phyloP scores from a whole-genome alignment of 1,284 basidiomycete genomes.

The Fomitopsis betulina region DNA sequence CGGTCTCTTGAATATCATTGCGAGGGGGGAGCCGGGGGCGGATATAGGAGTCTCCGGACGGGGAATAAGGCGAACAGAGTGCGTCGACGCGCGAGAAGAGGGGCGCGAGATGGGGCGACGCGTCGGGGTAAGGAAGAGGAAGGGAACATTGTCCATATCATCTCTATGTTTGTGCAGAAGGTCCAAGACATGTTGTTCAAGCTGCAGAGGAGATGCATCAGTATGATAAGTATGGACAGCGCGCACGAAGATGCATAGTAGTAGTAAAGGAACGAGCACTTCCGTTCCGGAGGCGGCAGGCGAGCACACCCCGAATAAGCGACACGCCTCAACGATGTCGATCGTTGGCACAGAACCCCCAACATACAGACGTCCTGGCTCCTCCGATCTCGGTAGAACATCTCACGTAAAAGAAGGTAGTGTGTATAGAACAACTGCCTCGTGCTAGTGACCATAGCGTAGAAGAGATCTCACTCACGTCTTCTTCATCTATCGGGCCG shows the following conservation, averaged over 20 bases:
- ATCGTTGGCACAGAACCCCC: neutral
- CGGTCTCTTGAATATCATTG: conserved; percentile 66
- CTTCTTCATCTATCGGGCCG: conserved; percentile 66
- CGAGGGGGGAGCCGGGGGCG: conserved; percentile 64
- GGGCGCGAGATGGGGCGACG: conserved; percentile 76
- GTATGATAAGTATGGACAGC: neutral
- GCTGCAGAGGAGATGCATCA: conserved; percentile 31
- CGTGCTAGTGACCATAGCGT: neutral
- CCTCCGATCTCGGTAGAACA: neutral
- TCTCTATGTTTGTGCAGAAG: conserved; percentile 85
- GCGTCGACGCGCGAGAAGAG: conserved; percentile 73
- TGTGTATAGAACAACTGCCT: neutral
- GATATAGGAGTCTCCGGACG: conserved; percentile 73
- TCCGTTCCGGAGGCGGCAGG: neutral
- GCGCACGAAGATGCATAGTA: too few species aligned
- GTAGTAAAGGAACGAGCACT: neutral
- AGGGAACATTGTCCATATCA: conserved; percentile 77
- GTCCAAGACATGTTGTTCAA: conserved; percentile 76
- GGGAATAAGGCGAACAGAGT: conserved; percentile 56
- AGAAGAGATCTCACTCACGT: conserved; percentile 41
- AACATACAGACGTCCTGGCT: neutral
- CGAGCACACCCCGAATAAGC: neutral
- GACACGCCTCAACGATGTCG: neutral
- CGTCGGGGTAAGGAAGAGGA: conserved; percentile 74
- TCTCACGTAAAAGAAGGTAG: neutral